Evolutionary conservation across 805 yeast genomes (phyloP), one percentile per base, ranked within the genome.

Genomic region (Deakozyma indianensis): DNA sequence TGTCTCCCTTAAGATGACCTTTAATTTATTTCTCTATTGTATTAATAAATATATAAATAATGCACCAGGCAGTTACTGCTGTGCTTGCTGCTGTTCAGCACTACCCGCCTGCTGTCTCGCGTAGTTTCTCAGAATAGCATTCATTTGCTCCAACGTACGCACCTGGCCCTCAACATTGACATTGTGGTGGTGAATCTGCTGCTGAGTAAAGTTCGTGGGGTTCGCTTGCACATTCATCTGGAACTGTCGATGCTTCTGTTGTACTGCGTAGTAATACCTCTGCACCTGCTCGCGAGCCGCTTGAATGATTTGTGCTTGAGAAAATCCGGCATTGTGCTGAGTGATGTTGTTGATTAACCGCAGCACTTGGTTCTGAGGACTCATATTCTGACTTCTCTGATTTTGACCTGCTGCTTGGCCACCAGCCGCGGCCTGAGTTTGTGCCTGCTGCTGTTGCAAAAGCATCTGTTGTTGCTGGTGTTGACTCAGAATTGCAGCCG

Each of bases 1-100:
- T 25, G 14, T 32, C 28, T 9, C 7, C 28, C 14, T 14, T 25
- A 9, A 25, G 14, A 7, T 32, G 47, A 45, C 24, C 16, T 51
- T 18, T 50, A 42, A 28, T 3, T 5, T 22, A 42, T 4, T 9
- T 7, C 7, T 9, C 28, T 9, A 9, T 14, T 7, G 14, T 14
- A 15, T 21, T 41, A 15, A 41, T 18, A 23, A 38, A 41, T 41
- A 43, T 29, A 32, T 35, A 24, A 20, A 14, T n/a, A 21, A 18
- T 24, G 32, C 15, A 35, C 35, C 59, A 46, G 23, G 51, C 27
- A 43, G 48, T 50, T 42, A 48, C 45, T 47, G 51, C 43, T 60
- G 65, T 41, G 57, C 63, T 48, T 64, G 67, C 25, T 55, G 51
- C 22, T 59, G 51, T 48, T 59, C 64, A 23, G 58, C 51, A 25